Evolutionary conservation across 306 rosid species (phyloP), one percentile per base, ranked within the genome.

Genomic region (Prosopis cineraria): DNA sequence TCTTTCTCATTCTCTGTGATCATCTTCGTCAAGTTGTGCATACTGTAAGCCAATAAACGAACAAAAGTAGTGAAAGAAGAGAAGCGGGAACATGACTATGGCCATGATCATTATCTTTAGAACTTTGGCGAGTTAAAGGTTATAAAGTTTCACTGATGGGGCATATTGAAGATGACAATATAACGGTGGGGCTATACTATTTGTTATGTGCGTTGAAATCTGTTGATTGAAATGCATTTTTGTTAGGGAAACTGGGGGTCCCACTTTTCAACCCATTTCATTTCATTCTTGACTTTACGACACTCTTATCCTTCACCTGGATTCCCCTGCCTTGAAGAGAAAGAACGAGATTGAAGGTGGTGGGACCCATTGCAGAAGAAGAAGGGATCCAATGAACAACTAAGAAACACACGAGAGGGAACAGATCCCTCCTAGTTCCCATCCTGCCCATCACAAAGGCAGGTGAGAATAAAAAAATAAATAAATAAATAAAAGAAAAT

Each of bases 181-280:
- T n/a, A n/a, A n/a, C n/a, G 91, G 91, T 55, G 77, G 81, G 82
- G 86, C 52, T 83, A 37, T 34, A 7, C 43, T 39, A 86, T n/a
- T n/a, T n/a, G n/a, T n/a, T n/a, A n/a, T n/a, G n/a, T n/a, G n/a
- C 82, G 81, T 86, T 79, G 82, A 85, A 87, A 68, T 82, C 77
- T 81, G 82, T 85, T 82, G 88, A 86, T 75, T 79, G 73, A 37
- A 70, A 85, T 70, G 92, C 93, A 84, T 85, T 92, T 89, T 93
- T 86, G 87, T 85, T 80, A 75, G 88, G 85, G 79, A 20, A 52
- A 3, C n/a, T n/a, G n/a, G 27, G 59, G 27, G 59, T 52, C 59
- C 59, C 59, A 52, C 25, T 8, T 19, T 52, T 6, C 4, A 52
- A 52, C 29, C 59, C 27, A 6, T 50, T n/a, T n/a, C 27, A 20